Conservation (phyloP, 78 protist species). For the Tieghemostelium lacteum region DNA sequence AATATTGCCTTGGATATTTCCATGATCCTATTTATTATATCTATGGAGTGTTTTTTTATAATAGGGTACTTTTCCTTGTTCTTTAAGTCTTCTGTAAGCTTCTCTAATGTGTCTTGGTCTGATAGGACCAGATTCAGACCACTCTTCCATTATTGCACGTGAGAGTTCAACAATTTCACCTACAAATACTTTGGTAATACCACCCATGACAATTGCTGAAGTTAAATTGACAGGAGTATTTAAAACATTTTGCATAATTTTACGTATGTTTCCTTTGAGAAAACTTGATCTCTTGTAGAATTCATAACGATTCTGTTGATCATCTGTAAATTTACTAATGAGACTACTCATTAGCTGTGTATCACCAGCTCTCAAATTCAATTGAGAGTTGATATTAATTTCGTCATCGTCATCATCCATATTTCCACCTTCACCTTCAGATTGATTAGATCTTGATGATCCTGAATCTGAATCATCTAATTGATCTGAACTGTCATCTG, state of each 20-base stretch:
- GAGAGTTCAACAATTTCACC: constrained; percentile 63
- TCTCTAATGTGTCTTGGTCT: constrained; percentile 75
- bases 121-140: constrained; percentile 60
- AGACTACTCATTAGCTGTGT: constrained; percentile 22
- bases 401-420: constrained; percentile 69
- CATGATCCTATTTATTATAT: too few species aligned
- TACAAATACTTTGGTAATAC: constrained; percentile 69
- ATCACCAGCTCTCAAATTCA: not conserved
- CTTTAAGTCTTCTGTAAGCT: constrained; percentile 58
- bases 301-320: constrained; percentile 59
- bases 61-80: constrained; percentile 37
- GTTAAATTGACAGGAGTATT: constrained; percentile 59
- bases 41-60: constrained; percentile 36
- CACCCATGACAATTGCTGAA: constrained; percentile 61
- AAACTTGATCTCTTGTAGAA: constrained; percentile 48
- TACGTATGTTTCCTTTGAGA: constrained; percentile 23
- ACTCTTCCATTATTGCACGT: constrained; percentile 60
- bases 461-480: not conserved
- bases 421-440: constrained; percentile 24
- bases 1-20: too few species aligned
- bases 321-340: constrained; percentile 24
- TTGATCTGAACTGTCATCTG: not conserved
- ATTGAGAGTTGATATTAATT: not conserved
- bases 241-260: constrained; percentile 58
- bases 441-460: not conserved